Base-by-base conservation (phyloP, 805 yeast genomes). In the Candida nitratophila region DNA sequence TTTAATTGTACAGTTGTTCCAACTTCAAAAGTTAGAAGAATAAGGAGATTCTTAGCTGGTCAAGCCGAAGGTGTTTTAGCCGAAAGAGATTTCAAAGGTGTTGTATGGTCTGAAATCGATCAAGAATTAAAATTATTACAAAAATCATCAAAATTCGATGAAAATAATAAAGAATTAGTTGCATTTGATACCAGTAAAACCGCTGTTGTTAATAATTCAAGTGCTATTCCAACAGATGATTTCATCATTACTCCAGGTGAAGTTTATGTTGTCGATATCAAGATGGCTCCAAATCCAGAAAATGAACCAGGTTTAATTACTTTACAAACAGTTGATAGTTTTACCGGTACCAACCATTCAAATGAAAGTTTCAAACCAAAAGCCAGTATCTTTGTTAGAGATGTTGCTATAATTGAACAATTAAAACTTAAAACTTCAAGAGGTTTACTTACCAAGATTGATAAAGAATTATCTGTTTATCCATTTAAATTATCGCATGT, bases 41-140 rank as follows among this genome's bases (percentile, higher is more conserved):
- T 90, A 46, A 79, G 96, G 70, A 79, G 98, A 60, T 93, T 91
- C 57, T 77, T 93, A 59, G 95, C 96, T 34, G 99, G 99, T 43
- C 99, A 93, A 71, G 83, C 90, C 47, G 95, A 88, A 59, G 93
- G 89, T 60, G 71, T 89, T 44, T 93, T 89, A 50, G 91, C 90
- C 33, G 99, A 91, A 69, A 77, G 81, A 59, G 96, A 87, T 52
- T 86, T 85, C 67, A 90, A 91, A 65, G 96, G 96, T 59, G 95
- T 90, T 44, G 84, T 76, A 24, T 86, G 95, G 95, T 75, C 83
- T 43, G 95, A 86, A 66, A 72, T 81, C 33, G 85, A 85, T 63
- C 93, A 85, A 66, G 95, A 86, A 66, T 70, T 71, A 33, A 58
- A 61, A 21, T 68, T 85, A 46, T 66, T 83, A 45, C 62, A 61